phyloP scores from a whole-genome alignment of 2,329 filamentous ascomycete species.

The Tympanopsis confertula region DNA sequence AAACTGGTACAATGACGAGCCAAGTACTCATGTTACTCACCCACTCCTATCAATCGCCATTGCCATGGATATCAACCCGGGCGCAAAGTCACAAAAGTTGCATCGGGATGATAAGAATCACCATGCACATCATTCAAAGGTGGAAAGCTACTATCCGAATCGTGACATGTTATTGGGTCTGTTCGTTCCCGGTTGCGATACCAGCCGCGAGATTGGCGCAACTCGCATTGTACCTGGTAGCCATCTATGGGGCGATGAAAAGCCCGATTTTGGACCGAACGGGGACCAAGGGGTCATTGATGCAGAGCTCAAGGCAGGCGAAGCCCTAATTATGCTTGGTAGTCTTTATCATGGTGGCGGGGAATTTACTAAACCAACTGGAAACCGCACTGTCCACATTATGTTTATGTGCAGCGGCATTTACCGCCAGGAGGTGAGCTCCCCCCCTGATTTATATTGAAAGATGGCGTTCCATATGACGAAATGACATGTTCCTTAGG shows the following conservation, averaged over 20 bases:
- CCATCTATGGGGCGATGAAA: constrained; percentile 23
- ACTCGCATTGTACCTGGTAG: constrained; percentile 22
- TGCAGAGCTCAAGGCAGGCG: constrained; percentile 18
- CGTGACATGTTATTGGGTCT: constrained; percentile 21
- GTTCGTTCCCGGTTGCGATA: constrained; percentile 22
- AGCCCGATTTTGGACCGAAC: constrained; percentile 18
- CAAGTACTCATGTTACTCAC: constrained; percentile 16
- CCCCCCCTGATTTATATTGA: constrained; percentile 1
- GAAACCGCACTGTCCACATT: constrained; percentile 20
- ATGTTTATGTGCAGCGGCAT: constrained; percentile 25
- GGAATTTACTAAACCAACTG: constrained; percentile 13
- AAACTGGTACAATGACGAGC: constrained; percentile 16
- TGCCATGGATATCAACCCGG: constrained; percentile 20
- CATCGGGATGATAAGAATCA: constrained; percentile 26
- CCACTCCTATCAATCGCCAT: constrained; percentile 23
- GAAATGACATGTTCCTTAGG: constrained; percentile 4
- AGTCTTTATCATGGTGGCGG: constrained; percentile 23
- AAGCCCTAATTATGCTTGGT: constrained; percentile 23
- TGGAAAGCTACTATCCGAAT: constrained; percentile 11
- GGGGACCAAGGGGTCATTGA: constrained; percentile 13
- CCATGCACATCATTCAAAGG: constrained; percentile 16
- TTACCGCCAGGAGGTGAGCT: constrained; percentile 17
- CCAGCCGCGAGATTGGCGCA: constrained; percentile 19
- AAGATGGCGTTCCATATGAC: too few relatives aligned
- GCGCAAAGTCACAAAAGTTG: constrained; percentile 16